Percentiles rank a stretch among this genome's conserved stretches.
Conservation (phyloP, 495 filamentous ascomycete species). For the Aspergillus leporis region DNA sequence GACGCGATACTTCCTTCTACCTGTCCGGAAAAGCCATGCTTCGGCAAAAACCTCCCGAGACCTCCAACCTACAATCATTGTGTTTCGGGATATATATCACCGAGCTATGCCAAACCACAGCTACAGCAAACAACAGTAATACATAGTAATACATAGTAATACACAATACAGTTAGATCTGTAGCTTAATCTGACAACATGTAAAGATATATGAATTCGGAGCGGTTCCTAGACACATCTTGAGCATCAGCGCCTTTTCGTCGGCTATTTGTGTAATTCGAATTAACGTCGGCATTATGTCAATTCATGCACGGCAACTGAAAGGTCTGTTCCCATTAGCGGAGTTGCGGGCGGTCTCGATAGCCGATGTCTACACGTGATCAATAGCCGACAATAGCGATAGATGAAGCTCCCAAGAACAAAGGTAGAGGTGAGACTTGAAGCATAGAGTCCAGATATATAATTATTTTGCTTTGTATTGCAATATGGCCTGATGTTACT, state of each 20-base stretch:
- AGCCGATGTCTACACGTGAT: slow-evolving; percentile 11
- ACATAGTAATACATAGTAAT: background rate
- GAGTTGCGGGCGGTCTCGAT: background rate
- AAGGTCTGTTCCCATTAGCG: background rate
- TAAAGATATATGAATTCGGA: background rate
- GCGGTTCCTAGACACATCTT: background rate
- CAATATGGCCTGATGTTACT: slow-evolving; percentile 3
- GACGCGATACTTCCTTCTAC: background rate
- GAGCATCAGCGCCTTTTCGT: background rate
- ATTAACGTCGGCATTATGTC: background rate
- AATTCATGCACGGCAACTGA: slow-evolving; percentile 1
- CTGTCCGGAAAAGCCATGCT: background rate
- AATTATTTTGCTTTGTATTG: background rate
- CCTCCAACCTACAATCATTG: background rate
- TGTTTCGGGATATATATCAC: background rate
- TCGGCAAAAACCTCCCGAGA: background rate
- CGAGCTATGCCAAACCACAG: background rate
- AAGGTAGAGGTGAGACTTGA: background rate
- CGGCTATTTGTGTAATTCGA: slow-evolving; percentile 7
- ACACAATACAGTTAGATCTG: background rate
- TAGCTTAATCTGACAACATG: background rate
- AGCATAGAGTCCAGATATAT: background rate
- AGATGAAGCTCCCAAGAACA: background rate
- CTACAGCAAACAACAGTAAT: background rate
- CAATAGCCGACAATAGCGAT: slow-evolving; percentile 4